phyloP scores from a whole-genome alignment of 1,284 basidiomycete species.

The Rhizopogon parksii region DNA sequence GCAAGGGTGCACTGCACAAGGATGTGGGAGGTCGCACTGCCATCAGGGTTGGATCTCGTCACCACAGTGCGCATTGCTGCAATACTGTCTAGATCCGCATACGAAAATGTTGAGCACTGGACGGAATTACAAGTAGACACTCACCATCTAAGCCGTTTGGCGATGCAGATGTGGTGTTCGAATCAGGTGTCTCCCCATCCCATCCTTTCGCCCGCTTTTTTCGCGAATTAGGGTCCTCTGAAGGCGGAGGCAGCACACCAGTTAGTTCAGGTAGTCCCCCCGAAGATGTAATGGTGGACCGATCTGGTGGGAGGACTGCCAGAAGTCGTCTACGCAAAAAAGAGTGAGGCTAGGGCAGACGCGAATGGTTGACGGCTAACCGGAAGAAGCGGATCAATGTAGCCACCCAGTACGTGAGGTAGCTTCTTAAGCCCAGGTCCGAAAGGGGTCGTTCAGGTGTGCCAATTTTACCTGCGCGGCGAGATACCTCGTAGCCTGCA shows the following conservation, averaged over 20 bases:
- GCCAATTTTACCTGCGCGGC: constrained; percentile 70
- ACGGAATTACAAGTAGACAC: constrained; percentile 9
- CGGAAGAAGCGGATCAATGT: constrained; percentile 79
- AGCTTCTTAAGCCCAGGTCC: constrained; percentile 86
- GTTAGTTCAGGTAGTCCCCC: constrained; percentile 38
- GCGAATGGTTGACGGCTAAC: constrained; percentile 29
- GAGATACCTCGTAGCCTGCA: constrained; percentile 82
- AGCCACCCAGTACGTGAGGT: constrained; percentile 88
- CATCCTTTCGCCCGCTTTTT: constrained; percentile 58
- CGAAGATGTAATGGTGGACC: constrained; percentile 35
- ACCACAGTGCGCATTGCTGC: constrained; percentile 47
- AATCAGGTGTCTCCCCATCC: constrained; percentile 49
- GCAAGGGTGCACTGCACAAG: constrained; percentile 59
- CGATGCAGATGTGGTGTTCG: constrained; percentile 21
- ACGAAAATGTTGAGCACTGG: constrained; percentile 17
- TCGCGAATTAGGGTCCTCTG: constrained; percentile 33
- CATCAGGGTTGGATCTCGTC: constrained; percentile 51
- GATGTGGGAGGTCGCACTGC: constrained; percentile 61
- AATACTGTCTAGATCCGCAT: constrained; percentile 32
- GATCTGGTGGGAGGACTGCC: constrained; percentile 50
- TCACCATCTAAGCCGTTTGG: constrained; percentile 28
- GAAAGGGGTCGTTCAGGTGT: constrained; percentile 95
- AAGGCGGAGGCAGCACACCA: constrained; percentile 29
- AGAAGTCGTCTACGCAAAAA: constrained; percentile 45
- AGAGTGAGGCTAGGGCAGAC: neutral